These are phyloP conservation scores for Trifolium subterraneum DNA, from an alignment of 306 rosid genomes.

Conservation along the genomic window DNA sequence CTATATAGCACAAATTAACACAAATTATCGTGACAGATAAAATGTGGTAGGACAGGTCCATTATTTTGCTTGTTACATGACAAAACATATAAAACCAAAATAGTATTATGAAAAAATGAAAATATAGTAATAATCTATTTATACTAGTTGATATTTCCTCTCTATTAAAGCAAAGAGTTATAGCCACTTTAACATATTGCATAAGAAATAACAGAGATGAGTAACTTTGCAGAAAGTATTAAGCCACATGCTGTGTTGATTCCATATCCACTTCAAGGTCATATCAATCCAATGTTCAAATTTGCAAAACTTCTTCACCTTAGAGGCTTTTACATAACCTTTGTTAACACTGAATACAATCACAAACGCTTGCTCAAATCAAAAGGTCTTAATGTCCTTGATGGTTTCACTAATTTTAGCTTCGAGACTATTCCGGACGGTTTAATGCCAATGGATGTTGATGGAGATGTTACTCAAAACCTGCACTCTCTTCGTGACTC, in stretches of 20 bases:
- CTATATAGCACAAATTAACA: no score
- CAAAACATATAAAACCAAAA: no score
- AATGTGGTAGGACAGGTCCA: no score
- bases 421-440: conserved; percentile 42
- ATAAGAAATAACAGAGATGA: not conserved
- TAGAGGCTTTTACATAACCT: not conserved
- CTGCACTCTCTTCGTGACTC: conserved; percentile 11
- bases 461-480: conserved; percentile 27
- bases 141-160: not conserved
- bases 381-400: not conserved
- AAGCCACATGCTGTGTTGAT: not conserved
- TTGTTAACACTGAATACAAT: not conserved
- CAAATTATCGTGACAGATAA: no score
- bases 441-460: conserved; percentile 19
- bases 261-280: not conserved
- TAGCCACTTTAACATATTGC: not conserved
- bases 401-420: not conserved
- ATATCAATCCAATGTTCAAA: not conserved
- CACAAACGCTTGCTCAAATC: not conserved
- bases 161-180: not conserved
- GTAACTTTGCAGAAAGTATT: not conserved
- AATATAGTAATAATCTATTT: no score
- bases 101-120: no score
- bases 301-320: not conserved
- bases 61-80: no score